phyloP scores from a whole-genome alignment of 148 eudicot species.

The Silene conica region DNA sequence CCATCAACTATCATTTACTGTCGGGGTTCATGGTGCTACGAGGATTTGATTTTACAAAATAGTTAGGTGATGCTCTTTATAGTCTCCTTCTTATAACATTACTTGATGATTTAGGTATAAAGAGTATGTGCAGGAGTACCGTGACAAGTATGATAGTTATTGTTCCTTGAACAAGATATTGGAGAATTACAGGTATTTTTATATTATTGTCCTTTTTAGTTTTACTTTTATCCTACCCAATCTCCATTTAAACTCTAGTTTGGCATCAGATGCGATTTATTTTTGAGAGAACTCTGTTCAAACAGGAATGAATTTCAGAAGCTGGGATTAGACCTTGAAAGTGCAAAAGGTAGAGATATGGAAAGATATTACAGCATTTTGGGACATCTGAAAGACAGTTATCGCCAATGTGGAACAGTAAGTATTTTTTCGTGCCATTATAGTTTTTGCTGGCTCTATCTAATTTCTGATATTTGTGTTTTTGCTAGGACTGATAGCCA shows the following conservation, averaged over 20 bases:
- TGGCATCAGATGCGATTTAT: neutral
- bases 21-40: neutral
- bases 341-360: constrained; percentile 63
- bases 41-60: neutral
- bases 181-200: constrained; percentile 60
- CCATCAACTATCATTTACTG: constrained; percentile 6
- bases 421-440: constrained; percentile 20
- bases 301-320: constrained; percentile 65
- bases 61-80: neutral
- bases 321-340: constrained; percentile 70
- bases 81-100: neutral
- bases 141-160: constrained; percentile 80
- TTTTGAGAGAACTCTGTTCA: constrained; percentile 9
- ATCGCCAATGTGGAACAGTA: constrained; percentile 78
- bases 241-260: neutral
- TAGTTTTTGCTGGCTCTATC: neutral
- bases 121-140: constrained; percentile 78
- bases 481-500: neutral
- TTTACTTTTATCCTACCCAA: neutral
- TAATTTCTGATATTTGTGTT: neutral
- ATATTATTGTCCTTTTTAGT: neutral
- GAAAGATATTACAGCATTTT: constrained; percentile 51
- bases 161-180: constrained; percentile 64
- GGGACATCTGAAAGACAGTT: constrained; percentile 67
- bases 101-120: constrained; percentile 49